Evolutionary conservation across 2,329 filamentous ascomycete genomes (phyloP), one percentile per base, ranked within the genome.

Genomic region (Neoarthrinium moseri): DNA sequence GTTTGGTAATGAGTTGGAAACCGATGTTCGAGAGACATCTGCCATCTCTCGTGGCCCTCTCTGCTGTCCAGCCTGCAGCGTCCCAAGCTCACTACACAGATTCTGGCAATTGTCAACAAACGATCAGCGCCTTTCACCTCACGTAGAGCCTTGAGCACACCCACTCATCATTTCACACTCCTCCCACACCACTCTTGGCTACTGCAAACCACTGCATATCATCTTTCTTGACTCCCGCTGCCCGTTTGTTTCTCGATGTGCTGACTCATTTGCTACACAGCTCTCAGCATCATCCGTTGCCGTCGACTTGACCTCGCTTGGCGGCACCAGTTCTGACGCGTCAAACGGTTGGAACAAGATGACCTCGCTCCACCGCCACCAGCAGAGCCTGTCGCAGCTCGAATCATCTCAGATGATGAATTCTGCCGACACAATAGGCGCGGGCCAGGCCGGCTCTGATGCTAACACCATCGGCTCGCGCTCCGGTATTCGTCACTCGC

Each of bases 231-330:
- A 8, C 8, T 29, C 8, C 26, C 26, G 26, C n/a, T 8, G 8
- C 8, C 26, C n/a, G 26, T 29, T 29, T 29, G 26, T n/a, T 32
- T 41, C 20, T 44, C 44, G 17, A 35, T 41, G 27, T 56, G 34
- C 43, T 40, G 23, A 45, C 18, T 23, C 33, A 12, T 53, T 48
- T 50, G 51, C 62, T 48, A 64, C 69, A 64, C 71, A 94, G 83
- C 75, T 92, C 50, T 91, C 89, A 64, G 83, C 88, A 45, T 91
- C 89, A 51, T 89, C 87, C 56, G 84, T 87, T 62, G 86, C 89
- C 43, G 77, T 91, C 60, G 89, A 95, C 68, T 78, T 95, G 63
- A 87, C 89, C 47, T 83, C 84, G 40, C 83, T 83, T 50, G 17
- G 27, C 29, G 22, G 23, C 30, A 18, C 37, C 20, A 29, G 21